Conservation (phyloP, 345 rosid species). For the Salix viminalis region DNA sequence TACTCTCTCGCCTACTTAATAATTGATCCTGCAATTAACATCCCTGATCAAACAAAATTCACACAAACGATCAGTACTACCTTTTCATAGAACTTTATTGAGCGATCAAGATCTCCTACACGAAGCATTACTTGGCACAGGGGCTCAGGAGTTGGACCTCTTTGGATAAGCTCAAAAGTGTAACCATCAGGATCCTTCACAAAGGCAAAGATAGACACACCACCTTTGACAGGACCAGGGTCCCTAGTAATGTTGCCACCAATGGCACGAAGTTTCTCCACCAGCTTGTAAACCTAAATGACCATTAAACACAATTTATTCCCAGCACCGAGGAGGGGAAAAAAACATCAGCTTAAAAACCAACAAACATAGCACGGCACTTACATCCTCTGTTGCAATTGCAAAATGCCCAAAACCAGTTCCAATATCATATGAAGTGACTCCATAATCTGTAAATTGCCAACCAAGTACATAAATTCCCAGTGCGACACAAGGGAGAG, state of each 20-base stretch:
- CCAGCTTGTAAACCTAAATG: conserved; percentile 69
- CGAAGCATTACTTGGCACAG: conserved; percentile 97
- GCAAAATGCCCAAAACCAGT: conserved; percentile 94
- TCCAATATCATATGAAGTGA: conserved; percentile 84
- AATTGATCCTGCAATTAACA: background rate
- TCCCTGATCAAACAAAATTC: background rate
- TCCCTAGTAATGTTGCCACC: conserved; percentile 81
- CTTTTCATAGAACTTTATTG: conserved; percentile 91
- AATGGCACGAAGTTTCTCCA: conserved; percentile 62
- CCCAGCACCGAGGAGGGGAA: background rate
- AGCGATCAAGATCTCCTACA: conserved; percentile 75
- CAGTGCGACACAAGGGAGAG: background rate
- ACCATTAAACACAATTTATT: background rate
- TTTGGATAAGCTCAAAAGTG: conserved; percentile 73
- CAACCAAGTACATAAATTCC: background rate
- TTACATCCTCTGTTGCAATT: conserved; percentile 80
- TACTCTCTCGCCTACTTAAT: background rate
- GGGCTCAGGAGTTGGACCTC: conserved; percentile 87
- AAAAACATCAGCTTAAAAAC: background rate
- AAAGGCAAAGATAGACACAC: conserved; percentile 61
- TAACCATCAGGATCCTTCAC: conserved; percentile 99
- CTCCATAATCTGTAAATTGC: conserved; percentile 65
- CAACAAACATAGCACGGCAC: conserved; percentile 1
- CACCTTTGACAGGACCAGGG: conserved; percentile 95
- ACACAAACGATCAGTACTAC: conserved; percentile 23